Evolutionary conservation across 805 yeast genomes (phyloP).

Genomic region (Wickerhamiella allomyrinae): DNA sequence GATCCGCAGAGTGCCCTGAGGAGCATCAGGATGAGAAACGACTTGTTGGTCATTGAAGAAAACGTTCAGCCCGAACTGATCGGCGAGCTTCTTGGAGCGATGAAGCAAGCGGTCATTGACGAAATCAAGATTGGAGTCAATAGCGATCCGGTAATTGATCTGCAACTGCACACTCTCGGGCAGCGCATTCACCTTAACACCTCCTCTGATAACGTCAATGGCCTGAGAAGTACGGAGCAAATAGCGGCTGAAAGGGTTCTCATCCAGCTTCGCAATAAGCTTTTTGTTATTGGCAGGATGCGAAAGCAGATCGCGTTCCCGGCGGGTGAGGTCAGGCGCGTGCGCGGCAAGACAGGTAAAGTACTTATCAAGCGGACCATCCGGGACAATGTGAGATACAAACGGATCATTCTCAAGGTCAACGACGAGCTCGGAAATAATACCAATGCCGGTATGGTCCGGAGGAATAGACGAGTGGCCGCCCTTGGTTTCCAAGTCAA

Average conservation of each 20-base stretch:
- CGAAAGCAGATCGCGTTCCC: constrained; percentile 7
- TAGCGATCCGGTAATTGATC: constrained; percentile 51
- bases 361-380: constrained; percentile 44
- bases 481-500: constrained; percentile 48
- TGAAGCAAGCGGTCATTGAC: constrained; percentile 27
- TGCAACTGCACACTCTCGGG: constrained; percentile 47
- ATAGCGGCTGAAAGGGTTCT: constrained; percentile 22
- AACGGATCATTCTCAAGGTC: constrained; percentile 45
- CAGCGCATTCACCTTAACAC: constrained; percentile 60
- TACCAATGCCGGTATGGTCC: constrained; percentile 68
- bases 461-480: constrained; percentile 77
- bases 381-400: constrained; percentile 31
- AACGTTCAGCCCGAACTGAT: constrained; percentile 31
- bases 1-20: constrained; percentile 24
- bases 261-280: constrained; percentile 10
- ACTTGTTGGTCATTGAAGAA: constrained; percentile 29
- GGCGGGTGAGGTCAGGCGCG: constrained; percentile 21
- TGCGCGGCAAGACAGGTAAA: constrained; percentile 53
- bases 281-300: constrained; percentile 2
- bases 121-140: constrained; percentile 37
- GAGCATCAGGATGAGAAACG: constrained; percentile 23
- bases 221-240: constrained; percentile 53
- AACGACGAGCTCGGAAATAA: constrained; percentile 44
- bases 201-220: constrained; percentile 52
- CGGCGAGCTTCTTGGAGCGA: constrained; percentile 30